Evolutionary conservation across 345 rosid species (phyloP).

Genomic region (Eucalyptus erythrocorys): DNA sequence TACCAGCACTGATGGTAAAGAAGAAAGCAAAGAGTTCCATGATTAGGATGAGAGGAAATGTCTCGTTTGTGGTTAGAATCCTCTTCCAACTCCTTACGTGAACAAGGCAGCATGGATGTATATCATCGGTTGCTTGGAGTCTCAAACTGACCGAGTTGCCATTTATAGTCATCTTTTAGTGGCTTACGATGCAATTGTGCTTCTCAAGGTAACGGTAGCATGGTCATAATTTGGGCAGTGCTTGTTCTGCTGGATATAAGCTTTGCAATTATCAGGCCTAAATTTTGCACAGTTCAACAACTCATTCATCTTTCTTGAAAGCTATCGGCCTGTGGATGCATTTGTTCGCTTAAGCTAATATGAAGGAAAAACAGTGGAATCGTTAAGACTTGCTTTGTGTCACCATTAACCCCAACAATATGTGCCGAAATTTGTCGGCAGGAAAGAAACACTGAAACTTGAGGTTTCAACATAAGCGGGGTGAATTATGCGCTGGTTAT

Average conservation of each 20-base stretch:
- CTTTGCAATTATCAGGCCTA: neutral
- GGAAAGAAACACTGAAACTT: neutral
- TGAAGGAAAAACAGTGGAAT: neutral
- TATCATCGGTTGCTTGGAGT: neutral
- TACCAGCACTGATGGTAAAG: neutral
- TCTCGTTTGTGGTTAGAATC: neutral
- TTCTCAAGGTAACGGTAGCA: neutral
- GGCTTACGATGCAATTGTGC: neutral
- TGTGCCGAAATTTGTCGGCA: neutral
- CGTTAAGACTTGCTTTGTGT: neutral
- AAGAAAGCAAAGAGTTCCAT: neutral
- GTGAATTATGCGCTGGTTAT: neutral
- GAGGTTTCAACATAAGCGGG: neutral
- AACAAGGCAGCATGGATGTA: neutral
- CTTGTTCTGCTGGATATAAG: neutral
- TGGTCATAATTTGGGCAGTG: neutral
- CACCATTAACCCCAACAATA: neutral
- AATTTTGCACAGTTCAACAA: neutral
- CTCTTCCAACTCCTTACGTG: neutral
- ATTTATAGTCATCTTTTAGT: neutral
- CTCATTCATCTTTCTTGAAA: neutral
- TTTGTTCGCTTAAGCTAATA: neutral
- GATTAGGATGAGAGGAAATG: neutral
- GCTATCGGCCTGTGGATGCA: neutral
- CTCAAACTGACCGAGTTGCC: neutral